Base-by-base conservation (phyloP, 2,329 filamentous ascomycete species). In the Sclerotinia sclerotiorum region DNA sequence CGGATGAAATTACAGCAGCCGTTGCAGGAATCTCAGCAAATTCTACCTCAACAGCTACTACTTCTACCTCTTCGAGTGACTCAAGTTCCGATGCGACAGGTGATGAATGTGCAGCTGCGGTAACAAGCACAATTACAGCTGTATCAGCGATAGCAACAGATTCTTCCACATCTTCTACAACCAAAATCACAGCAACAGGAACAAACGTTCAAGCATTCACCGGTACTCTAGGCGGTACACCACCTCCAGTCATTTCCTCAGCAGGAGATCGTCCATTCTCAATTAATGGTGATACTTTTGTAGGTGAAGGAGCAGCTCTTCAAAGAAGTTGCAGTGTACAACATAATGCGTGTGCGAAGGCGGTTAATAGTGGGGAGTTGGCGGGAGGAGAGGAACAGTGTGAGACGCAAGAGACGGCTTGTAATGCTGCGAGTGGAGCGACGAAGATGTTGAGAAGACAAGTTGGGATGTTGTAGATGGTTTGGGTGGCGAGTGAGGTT, bases 271-370 rank as follows among this genome's bases (percentile, higher is more conserved):
- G 87, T 44, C 85, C 86, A 67, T 88, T 88, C 78, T 72, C 77
- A 29, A 84, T 88, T 69, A 84, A 85, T 72, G 84, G 84, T 61
- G 80, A 81, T 79, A 87, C 81, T 49, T 90, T 90, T 75, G 83
- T 84, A 51, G 84, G 84, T 75, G 76, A 84, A 72, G 79, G 76
- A 3, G 84, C 83, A 13, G 88, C 88, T 27, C 78, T 84, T 52
- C 83, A 88, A 78, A 82, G 88, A 58, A 84, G 86, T 48, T 90
- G 88, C 75, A 83, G 87, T 70, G 83, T 88, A 68, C 55, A 70
- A 65, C 55, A 70, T 46, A 51, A 56, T 65, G 60, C 67, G 4
- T 57, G 52, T 74, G 80, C 84, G 17, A 79, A 87, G 71, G 83
- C 83, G 39, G 84, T 84, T 68, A 89, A 89, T 77, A 73, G 79